A percentile compares a stretch with the other conserved stretches of the same genome.
Conservation (phyloP, 73 alveolate genomes). For the Paramecium primaurelia region DNA sequence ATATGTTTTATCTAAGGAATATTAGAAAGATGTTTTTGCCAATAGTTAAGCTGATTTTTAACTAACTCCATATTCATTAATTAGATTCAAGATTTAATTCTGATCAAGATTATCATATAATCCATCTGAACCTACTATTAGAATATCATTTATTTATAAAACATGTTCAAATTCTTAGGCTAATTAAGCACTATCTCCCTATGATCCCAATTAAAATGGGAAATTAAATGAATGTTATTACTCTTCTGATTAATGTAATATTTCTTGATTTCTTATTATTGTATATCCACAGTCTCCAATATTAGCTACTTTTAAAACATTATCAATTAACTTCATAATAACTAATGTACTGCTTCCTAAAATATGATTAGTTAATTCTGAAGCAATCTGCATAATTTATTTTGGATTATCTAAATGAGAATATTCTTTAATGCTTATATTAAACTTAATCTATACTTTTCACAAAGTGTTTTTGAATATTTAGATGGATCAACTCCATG, state of each 20-base stretch:
- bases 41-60: constrained; percentile 68
- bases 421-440: neutral
- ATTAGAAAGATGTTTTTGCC: constrained; percentile 73
- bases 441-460: constrained; percentile 15
- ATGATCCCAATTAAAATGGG: constrained; percentile 52
- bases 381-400: neutral
- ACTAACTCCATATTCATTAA: constrained; percentile 63
- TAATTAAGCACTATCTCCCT: constrained; percentile 47
- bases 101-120: constrained; percentile 78
- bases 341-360: constrained; percentile 41
- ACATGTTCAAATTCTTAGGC: constrained; percentile 63
- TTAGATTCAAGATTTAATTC: constrained; percentile 54
- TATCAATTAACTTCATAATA: neutral
- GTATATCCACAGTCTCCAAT: constrained; percentile 61
- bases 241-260: constrained; percentile 22
- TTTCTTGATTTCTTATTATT: constrained; percentile 27
- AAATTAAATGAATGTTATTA: constrained; percentile 51
- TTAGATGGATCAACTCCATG: constrained; percentile 84
- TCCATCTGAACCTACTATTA: constrained; percentile 80
- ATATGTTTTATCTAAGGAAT: constrained; percentile 59
- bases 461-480: constrained; percentile 68
- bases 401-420: neutral
- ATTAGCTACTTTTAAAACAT: neutral
- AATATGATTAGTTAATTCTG: constrained; percentile 21
- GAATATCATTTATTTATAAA: constrained; percentile 67